These are phyloP conservation scores for Halophytophthora batemanensis DNA, from an alignment of 352 stramenopile species.

Conservation along the genomic window DNA sequence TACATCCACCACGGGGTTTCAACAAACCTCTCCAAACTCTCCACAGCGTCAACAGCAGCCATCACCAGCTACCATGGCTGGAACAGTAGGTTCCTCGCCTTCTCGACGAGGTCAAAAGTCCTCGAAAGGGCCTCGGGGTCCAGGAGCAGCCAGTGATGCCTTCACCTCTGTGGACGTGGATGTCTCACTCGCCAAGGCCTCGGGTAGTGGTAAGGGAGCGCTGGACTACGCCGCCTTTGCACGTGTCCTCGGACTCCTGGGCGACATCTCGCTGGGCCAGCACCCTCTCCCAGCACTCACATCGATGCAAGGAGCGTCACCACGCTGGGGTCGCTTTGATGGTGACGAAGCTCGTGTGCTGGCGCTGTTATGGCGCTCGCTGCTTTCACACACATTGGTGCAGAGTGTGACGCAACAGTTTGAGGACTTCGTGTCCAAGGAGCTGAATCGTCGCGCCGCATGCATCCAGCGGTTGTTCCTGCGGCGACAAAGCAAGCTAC, in stretches of 20 bases:
- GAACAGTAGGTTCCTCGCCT: conserved; percentile 4
- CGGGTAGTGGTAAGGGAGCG: conserved; percentile 40
- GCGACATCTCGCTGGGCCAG: conserved; percentile 27
- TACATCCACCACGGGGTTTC: conserved; percentile 6
- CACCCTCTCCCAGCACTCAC: neutral
- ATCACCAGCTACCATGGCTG: neutral
- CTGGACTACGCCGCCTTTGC: conserved; percentile 48
- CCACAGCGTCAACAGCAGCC: conserved; percentile 2
- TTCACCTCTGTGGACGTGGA: conserved; percentile 61
- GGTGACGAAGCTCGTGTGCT: conserved; percentile 37
- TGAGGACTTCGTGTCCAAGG: conserved; percentile 14
- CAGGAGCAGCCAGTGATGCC: conserved; percentile 4
- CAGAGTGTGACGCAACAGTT: conserved; percentile 19
- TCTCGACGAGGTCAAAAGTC: conserved; percentile 14
- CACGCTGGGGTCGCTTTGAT: conserved; percentile 50
- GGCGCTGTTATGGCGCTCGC: conserved; percentile 40
- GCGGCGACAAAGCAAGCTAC: conserved; percentile 16
- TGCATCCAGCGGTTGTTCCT: conserved; percentile 38
- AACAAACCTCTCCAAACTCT: neutral
- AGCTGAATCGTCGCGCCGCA: conserved; percentile 22
- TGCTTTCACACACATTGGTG: conserved; percentile 32
- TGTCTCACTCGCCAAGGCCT: conserved; percentile 52
- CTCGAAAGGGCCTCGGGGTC: conserved; percentile 11
- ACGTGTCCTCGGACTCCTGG: conserved; percentile 26
- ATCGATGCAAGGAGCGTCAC: conserved; percentile 2